Base-by-base conservation (phyloP, 75 land plant species). In the Gnetum montanum region DNA sequence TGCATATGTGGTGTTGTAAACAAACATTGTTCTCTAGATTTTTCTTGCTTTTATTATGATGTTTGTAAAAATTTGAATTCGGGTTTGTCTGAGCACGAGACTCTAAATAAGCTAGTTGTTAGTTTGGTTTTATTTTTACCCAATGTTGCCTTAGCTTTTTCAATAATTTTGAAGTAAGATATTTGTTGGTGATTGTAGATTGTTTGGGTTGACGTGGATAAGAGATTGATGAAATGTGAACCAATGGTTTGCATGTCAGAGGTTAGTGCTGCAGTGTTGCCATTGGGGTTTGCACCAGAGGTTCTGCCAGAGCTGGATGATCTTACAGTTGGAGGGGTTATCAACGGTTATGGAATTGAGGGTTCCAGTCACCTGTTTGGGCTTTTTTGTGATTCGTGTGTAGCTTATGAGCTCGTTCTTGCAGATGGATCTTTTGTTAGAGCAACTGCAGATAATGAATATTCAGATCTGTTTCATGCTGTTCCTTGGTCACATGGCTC, bases 401-500 rank as follows among this genome's bases (percentile, higher is more conserved):
- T 35, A 4, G 71, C 71, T 1, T 69, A 53, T 23, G 71, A 69
- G 28, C 35, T 69, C 12, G 69, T 69, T 19, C 40, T 69, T 8
- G 68, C 52, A 1, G 69, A 69, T 12, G 71, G 71, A 6, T 41
- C 33, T n/a, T 8, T 69, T 8, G 71, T 69, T 22, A 30, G 69
- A 10, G 71, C 69, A 3, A 69, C 71, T 15, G 60, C 69, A 4
- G 70, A 64, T 11, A 69, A 69, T 16, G 71, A 65, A 18, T 54
- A 53, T 28, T 54, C 69, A 1, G 71, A 69, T 31, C 58, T 69
- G 15, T 69, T 65, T 34, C 6, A 69, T 15, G 68, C 69, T 1
- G 49, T 69, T 12, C 71, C 71, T 8, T 69, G 71, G 71, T 68
- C 69, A 47, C 70, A 68, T 23, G 70, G 70, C 13, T 64, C 71